These are phyloP conservation scores for Starmerella sirachaensis DNA, from an alignment of 805 yeast species.

Conservation along the genomic window DNA sequence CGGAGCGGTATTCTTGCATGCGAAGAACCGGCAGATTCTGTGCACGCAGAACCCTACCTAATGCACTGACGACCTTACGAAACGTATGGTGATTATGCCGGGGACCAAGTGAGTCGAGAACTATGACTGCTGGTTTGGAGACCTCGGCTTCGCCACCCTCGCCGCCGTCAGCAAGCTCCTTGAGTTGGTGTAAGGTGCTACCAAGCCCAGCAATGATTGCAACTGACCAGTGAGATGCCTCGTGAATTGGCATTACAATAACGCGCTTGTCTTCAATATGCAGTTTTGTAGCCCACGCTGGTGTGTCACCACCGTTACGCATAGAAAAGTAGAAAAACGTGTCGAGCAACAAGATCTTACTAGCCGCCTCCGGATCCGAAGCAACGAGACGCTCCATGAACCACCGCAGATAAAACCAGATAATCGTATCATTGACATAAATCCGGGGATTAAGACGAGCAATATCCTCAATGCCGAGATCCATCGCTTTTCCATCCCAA, in stretches of 20 bases:
- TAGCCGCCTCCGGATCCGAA: slow-evolving; percentile 25
- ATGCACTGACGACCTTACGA: slow-evolving; percentile 13
- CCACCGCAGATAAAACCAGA: slow-evolving; percentile 62
- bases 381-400: slow-evolving; percentile 25
- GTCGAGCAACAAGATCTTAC: slow-evolving; percentile 50
- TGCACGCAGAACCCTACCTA: slow-evolving; percentile 6
- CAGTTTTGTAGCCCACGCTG: slow-evolving; percentile 57
- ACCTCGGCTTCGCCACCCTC: not conserved
- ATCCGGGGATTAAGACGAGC: slow-evolving; percentile 65
- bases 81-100: slow-evolving; percentile 9
- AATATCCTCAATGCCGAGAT: slow-evolving; percentile 59
- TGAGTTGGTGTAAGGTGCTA: not conserved
- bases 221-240: slow-evolving; percentile 77
- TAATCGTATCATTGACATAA: slow-evolving; percentile 81
- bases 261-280: slow-evolving; percentile 48
- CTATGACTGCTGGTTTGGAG: slow-evolving; percentile 35
- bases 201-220: slow-evolving; percentile 39
- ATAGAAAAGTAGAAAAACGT: slow-evolving; percentile 68
- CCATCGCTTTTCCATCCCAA: slow-evolving; percentile 41
- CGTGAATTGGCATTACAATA: slow-evolving; percentile 71
- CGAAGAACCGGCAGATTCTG: slow-evolving; percentile 33
- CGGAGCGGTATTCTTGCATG: slow-evolving; percentile 41
- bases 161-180: not conserved
- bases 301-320: slow-evolving; percentile 39
- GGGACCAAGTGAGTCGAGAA: slow-evolving; percentile 62